Base-by-base conservation (phyloP, 148 eudicot species). In the Spergularia marina region DNA sequence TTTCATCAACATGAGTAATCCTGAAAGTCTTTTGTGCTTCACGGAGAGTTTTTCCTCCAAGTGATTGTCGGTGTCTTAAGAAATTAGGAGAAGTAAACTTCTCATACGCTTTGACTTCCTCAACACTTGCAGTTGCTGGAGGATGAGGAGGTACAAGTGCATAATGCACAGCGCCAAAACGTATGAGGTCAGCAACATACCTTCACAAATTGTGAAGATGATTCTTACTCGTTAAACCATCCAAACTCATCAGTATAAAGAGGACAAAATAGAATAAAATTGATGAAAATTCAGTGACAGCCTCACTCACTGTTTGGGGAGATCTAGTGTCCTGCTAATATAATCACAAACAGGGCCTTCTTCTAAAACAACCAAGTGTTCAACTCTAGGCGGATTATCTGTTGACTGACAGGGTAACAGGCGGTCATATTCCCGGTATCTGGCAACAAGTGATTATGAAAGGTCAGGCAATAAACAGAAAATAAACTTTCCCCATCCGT, bases 151-250 rank as follows among this genome's bases (percentile, higher is more conserved):
- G 90, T 72, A 95, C 93, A 72, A 92, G 94, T 75, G 99, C 99
- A 78, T 87, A 90, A 82, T 89, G 86, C 56, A 95, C 93, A 76
- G 99, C 94, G 82, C 99, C 99, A 85, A 95, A 92, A 41, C 79
- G 91, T 83, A 95, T 95, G 57, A 95, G 96, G 75, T 95, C 98
- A 81, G 90, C 88, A 86, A 92, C 98, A 89, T 83, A 95, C 86
- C 99, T 95, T 84, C 78, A 78, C 56, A 44, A 54, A 80, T 41
- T 57, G 83, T 82, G 74, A n/a, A 70, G 13, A 53, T 8, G 54
- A 74, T n/a, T 75, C 79, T 66, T 40, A 79, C 30, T 81, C 77
- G 58, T 81, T 60, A 11, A 9, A 64, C 0, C 64, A 23, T 23
- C 49, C 39, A 16, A 47, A 17, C 30, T 72, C 65, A 70, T 70